phyloP scores from a whole-genome alignment of 345 rosid species.

The Hibiscus trionum region DNA sequence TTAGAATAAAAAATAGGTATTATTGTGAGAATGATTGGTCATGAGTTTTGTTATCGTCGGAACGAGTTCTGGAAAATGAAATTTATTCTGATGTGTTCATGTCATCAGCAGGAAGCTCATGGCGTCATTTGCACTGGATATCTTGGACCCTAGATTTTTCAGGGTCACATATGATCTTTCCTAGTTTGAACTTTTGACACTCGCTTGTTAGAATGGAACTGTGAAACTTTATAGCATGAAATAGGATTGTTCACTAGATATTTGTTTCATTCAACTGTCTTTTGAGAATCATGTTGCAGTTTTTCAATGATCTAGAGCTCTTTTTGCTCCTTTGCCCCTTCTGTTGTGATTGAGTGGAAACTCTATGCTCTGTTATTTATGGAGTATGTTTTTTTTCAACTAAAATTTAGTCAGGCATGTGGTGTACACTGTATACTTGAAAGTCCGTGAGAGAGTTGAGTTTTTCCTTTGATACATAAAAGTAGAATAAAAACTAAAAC shows the following conservation, averaged over 20 bases:
- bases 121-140: neutral
- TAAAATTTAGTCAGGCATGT: neutral
- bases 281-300: neutral
- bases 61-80: neutral
- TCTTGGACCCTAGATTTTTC: neutral
- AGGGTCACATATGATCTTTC: neutral
- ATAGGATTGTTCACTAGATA: neutral
- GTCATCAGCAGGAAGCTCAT: neutral
- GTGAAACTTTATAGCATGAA: neutral
- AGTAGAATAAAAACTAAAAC: too few relatives aligned
- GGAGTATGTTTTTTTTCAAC: neutral
- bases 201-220: neutral
- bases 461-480: too few relatives aligned
- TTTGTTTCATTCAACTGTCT: neutral
- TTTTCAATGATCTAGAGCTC: neutral
- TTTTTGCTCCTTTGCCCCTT: neutral
- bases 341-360: neutral
- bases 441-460: too few relatives aligned
- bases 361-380: neutral
- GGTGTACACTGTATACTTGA: neutral
- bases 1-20: neutral
- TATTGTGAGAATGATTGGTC: neutral
- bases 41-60: neutral
- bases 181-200: neutral
- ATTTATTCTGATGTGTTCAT: neutral